These are phyloP conservation scores for Elaeis guineensis DNA, from an alignment of 176 grass and related monocot species.

Conservation along the genomic window DNA sequence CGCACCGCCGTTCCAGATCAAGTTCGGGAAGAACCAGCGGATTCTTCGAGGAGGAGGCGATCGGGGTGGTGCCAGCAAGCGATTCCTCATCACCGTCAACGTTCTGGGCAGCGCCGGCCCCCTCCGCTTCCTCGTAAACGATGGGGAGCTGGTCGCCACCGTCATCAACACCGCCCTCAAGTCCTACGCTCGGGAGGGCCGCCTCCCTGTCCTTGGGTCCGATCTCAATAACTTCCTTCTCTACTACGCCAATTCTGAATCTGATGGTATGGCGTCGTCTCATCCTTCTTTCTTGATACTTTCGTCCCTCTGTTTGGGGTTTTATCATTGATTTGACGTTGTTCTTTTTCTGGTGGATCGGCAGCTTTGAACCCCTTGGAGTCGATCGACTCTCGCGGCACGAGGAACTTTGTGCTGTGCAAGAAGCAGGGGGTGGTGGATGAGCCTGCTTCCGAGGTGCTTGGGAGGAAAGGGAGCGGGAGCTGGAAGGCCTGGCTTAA, in stretches of 20 bases:
- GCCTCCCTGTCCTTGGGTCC: constrained; percentile 47
- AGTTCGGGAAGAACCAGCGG: constrained; percentile 20
- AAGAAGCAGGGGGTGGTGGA: constrained; percentile 24
- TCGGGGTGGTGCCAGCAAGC: constrained; percentile 28
- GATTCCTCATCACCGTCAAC: constrained; percentile 53
- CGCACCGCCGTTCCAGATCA: constrained; percentile 22
- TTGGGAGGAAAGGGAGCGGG: constrained; percentile 23
- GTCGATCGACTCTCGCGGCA: constrained; percentile 39
- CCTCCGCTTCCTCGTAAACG: constrained; percentile 51
- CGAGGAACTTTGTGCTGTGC: constrained; percentile 59
- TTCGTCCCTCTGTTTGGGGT: background rate
- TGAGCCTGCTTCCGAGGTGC: background rate
- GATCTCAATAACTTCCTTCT: constrained; percentile 48
- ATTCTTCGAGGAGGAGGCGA: background rate
- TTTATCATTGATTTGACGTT: background rate
- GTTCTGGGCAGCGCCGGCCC: constrained; percentile 74
- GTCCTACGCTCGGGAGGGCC: constrained; percentile 51
- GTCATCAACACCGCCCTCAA: constrained; percentile 46
- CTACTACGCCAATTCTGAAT: constrained; percentile 48
- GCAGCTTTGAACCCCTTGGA: constrained; percentile 42
- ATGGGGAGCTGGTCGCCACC: constrained; percentile 38
- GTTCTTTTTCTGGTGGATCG: background rate
- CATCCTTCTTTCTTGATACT: background rate
- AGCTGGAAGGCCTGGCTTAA: constrained; percentile 54
- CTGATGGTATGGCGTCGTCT: constrained; percentile 33